Percentiles rank a stretch among this genome's conserved stretches.
Conservation (phyloP, 805 yeast species). For the Clavispora carvajalis region DNA sequence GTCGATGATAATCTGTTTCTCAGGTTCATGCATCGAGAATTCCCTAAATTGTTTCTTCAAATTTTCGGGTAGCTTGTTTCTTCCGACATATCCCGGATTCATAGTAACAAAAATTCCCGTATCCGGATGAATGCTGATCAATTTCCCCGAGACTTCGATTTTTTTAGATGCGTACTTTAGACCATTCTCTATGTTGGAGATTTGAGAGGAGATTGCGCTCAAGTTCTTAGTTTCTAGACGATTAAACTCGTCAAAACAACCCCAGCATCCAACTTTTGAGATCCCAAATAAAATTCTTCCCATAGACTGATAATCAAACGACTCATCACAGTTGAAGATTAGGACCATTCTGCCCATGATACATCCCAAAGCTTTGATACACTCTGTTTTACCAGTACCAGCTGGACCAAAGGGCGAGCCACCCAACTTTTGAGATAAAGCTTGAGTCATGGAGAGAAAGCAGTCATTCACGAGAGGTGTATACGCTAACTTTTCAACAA, state of each 20-base stretch:
- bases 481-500: constrained; percentile 64
- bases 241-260: constrained; percentile 94
- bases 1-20: constrained; percentile 59
- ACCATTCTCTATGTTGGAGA: constrained; percentile 64
- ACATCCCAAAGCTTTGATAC: constrained; percentile 78
- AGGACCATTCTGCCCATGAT: constrained; percentile 74
- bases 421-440: constrained; percentile 70
- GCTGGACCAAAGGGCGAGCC: constrained; percentile 95
- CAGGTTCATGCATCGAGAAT: constrained; percentile 71
- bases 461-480: constrained; percentile 69
- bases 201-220: constrained; percentile 80
- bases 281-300: constrained; percentile 74
- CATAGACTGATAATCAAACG: constrained; percentile 76
- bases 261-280: constrained; percentile 86
- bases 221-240: constrained; percentile 64
- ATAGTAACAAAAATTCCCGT: constrained; percentile 83
- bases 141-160: constrained; percentile 41
- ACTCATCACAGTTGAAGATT: constrained; percentile 89
- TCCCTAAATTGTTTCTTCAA: constrained; percentile 72
- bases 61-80: constrained; percentile 80
- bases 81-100: constrained; percentile 86
- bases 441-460: constrained; percentile 66
- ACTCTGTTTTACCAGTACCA: constrained; percentile 95
- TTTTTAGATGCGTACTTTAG: constrained; percentile 22
- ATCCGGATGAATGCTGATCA: constrained; percentile 34